Percentiles rank a stretch among this genome's conserved stretches.
Conservation (phyloP, 306 rosid species). For the Crataegus laevigata region DNA sequence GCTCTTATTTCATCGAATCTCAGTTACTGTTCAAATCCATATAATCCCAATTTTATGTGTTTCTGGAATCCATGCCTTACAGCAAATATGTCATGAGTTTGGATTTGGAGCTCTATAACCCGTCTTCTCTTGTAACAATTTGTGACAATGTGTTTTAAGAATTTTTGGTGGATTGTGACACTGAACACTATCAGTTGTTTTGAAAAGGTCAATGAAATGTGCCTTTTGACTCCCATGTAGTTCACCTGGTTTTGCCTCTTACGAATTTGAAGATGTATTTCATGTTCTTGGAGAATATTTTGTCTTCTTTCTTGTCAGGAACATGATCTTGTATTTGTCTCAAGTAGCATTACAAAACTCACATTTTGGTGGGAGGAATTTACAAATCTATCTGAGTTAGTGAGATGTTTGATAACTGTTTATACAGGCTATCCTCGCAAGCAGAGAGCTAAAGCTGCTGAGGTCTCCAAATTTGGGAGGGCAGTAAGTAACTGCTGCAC, state of each 20-base stretch:
- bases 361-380: background rate
- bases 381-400: background rate
- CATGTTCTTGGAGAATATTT: background rate
- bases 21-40: background rate
- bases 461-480: conserved; percentile 50
- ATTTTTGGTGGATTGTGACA: background rate
- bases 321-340: background rate
- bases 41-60: background rate
- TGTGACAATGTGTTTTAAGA: background rate
- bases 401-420: conserved; percentile 6
- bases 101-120: background rate
- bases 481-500: conserved; percentile 33
- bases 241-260: background rate
- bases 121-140: background rate
- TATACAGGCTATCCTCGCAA: conserved; percentile 50
- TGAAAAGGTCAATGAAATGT: background rate
- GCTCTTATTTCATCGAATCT: background rate
- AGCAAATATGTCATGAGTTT: background rate
- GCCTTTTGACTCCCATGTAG: background rate
- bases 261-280: background rate
- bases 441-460: conserved; percentile 45
- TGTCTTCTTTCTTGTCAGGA: background rate
- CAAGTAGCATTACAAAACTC: background rate
- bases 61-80: background rate
- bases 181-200: background rate